These are phyloP conservation scores for Fusarium coicis DNA, from an alignment of 2,329 filamentous ascomycete species.

Conservation along the genomic window DNA sequence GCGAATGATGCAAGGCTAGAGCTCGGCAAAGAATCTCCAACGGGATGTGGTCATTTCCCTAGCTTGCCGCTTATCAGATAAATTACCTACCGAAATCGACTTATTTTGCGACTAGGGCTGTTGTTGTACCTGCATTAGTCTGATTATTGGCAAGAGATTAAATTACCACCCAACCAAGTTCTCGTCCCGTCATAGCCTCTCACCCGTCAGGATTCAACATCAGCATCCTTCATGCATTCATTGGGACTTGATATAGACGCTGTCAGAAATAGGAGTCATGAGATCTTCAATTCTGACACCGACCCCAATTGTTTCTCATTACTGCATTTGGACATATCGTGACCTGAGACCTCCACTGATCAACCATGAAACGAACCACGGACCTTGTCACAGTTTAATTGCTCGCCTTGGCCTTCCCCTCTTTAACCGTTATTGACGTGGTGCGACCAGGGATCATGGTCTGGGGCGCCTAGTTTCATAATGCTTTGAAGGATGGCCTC, in stretches of 20 bases:
- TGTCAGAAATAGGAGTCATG: slow-evolving; percentile 12
- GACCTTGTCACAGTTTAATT: slow-evolving; percentile 35
- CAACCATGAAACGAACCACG: slow-evolving; percentile 13
- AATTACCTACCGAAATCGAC: slow-evolving; percentile 25
- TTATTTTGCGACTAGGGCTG: slow-evolving; percentile 23
- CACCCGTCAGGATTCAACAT: background rate
- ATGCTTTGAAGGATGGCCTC: slow-evolving; percentile 35
- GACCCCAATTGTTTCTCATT: slow-evolving; percentile 13
- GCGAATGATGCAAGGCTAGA: slow-evolving; percentile 17
- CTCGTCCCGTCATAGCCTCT: slow-evolving; percentile 6
- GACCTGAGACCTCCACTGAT: slow-evolving; percentile 29
- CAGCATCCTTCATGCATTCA: background rate
- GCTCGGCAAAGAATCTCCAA: background rate
- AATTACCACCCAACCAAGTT: slow-evolving; percentile 21
- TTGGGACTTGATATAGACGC: background rate
- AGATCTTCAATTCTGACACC: slow-evolving; percentile 19
- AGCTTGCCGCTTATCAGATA: slow-evolving; percentile 28
- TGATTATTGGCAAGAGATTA: slow-evolving; percentile 26
- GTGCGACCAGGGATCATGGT: slow-evolving; percentile 21
- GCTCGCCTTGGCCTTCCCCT: slow-evolving; percentile 33
- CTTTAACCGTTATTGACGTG: slow-evolving; percentile 33
- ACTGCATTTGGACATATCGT: background rate
- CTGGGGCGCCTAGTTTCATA: slow-evolving; percentile 38
- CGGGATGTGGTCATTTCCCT: slow-evolving; percentile 27
- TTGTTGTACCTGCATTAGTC: slow-evolving; percentile 35